Base-by-base conservation (phyloP, 2,329 filamentous ascomycete genomes). In the Fusarium algeriense region DNA sequence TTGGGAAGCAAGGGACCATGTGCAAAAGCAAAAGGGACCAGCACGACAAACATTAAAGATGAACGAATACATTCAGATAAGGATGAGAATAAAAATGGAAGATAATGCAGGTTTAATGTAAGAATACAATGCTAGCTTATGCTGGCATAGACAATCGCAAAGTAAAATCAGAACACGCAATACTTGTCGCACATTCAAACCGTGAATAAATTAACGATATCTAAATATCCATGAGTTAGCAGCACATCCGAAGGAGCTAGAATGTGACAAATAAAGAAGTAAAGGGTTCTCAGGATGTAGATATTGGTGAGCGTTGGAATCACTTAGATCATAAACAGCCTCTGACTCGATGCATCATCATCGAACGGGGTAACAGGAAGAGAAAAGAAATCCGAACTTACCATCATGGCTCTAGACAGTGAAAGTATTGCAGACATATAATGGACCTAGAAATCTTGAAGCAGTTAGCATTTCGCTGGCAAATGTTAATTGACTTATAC, bases 311-410 rank as follows among this genome's bases (percentile, higher is more conserved):
- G 26, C 57, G 73, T 80, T 79, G 71, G 75, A 83, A 83, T 82
- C 80, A 83, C 73, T 45, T 60, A 67, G 62, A 79, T 84, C 83
- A 84, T 84, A 84, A 84, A 84, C 83, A 84, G 83, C 83, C 82
- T 84, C 83, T 83, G 81, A 81, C 75, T 75, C 76, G 60, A 69
- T 72, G 57, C 77, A 77, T 83, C 81, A 83, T 84, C 81, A 83
- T 80, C 72, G 79, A 61, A 15, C 34, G 41, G 37, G 23, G 41
- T 43, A 34, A 41, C 14, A 10, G 17, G 23, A 26, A 32, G 13
- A 28, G 15, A 69, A 8, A 15, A 34, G 28, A 20, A 13, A 70
- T 17, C 5, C 35, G 30, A 5, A 46, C 75, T 56, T 79, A 80
- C 78, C 73, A 70, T 66, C 43, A 20, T 20, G 28, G 5, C n/a